Evolutionary conservation across 176 grass and related monocot species (phyloP), one percentile per base, ranked within the genome.

Genomic region (Zoysia pacifica): DNA sequence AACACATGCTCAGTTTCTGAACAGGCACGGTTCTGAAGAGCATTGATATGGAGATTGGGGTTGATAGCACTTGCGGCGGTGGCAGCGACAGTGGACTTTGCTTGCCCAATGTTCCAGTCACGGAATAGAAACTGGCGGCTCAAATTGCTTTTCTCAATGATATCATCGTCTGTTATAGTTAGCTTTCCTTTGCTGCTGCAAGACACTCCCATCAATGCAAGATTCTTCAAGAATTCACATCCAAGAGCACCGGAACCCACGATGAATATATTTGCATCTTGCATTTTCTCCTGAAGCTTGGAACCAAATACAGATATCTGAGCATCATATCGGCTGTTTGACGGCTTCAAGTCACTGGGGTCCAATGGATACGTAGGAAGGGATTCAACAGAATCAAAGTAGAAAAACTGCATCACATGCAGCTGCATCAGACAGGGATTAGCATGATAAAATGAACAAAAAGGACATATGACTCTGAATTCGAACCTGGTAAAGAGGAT

Each of bases 151-250:
- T 88, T 93, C 77, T 90, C 91, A 14, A 90, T 90, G 77, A 88
- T 75, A 90, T 93, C 91, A 68, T 93, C 91, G 83, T 93, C 85
- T 54, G 88, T 93, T 86, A 93, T 82, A 58, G 88, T 93, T 86
- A 93, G 65, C 78, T 90, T 93, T 28, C 88, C 85, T 54, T 88
- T 88, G 59, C 11, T 35, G 79, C 50, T 65, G 72, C 91, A 93
- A 63, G 79, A 90, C 38, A 90, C 85, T 59, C 91, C 85, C 85
- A 93, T 93, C 61, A 94, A 81, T 42, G 89, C 86, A 72, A 94
- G 86, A 43, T 94, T 94, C 77, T 94, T 94, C 83, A 94, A 86
- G 81, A 94, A 91, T 76, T 94, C 92, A 67, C 92, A 91, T 65
- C 92, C 89, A 75, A 94, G 83, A 72, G 92, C 92, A 2, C 92